These are phyloP conservation scores for Ophiocordyceps sinensis DNA, from an alignment of 2,329 filamentous ascomycete genomes.

Conservation along the genomic window DNA sequence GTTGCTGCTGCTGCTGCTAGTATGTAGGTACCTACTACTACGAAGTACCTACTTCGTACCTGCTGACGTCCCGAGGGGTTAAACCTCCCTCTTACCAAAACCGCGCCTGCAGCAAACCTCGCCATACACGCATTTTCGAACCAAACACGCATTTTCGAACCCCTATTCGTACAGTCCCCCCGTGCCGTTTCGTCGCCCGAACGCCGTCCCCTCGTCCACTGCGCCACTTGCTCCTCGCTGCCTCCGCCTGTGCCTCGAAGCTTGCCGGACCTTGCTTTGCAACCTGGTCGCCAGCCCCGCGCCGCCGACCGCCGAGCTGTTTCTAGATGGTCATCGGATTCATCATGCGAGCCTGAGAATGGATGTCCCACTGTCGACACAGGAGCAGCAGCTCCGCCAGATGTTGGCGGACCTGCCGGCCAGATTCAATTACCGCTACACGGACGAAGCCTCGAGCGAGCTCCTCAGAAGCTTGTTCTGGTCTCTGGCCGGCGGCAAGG, in stretches of 20 bases:
- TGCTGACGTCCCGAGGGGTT: slow-evolving; percentile 3
- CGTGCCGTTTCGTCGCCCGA: too few relatives aligned
- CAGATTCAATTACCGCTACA: slow-evolving; percentile 63
- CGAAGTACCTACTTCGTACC: too few relatives aligned
- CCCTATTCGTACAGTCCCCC: too few relatives aligned
- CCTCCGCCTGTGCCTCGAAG: neutral
- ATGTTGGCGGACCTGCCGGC: slow-evolving; percentile 66
- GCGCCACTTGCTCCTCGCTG: neutral
- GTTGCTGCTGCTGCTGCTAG: neutral
- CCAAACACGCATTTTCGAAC: neutral
- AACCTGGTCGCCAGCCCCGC: neutral
- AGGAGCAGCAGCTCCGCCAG: slow-evolving; percentile 72
- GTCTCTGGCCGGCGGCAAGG: slow-evolving; percentile 63
- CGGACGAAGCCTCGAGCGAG: slow-evolving; percentile 51
- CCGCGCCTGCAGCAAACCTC: neutral
- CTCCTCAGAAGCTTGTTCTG: slow-evolving; percentile 73
- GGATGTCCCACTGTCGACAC: slow-evolving; percentile 42
- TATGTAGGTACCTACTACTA: too few relatives aligned
- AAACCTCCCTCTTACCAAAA: neutral
- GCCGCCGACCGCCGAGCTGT: neutral
- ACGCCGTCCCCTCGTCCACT: too few relatives aligned
- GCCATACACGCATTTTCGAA: neutral
- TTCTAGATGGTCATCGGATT: neutral
- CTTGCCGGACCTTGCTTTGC: neutral
- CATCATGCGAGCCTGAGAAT: slow-evolving; percentile 24